Conservation (phyloP, 2,329 filamentous ascomycete species). For the Botrytis hyacinthi region DNA sequence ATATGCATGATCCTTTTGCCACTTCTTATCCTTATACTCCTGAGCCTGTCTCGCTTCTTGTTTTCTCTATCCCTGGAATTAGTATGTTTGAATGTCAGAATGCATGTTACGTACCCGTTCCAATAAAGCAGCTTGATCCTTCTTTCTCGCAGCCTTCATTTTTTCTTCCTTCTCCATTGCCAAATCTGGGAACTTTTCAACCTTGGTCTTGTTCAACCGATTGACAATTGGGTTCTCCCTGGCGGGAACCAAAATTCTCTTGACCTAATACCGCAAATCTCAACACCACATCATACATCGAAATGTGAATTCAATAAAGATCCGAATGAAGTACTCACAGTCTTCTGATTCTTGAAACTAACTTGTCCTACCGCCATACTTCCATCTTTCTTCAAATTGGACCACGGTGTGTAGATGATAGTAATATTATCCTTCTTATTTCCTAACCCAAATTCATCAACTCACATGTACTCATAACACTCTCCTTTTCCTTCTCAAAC, state of each 20-base stretch:
- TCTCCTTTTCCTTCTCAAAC: background rate
- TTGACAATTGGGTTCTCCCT: conserved; percentile 92
- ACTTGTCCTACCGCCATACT: conserved; percentile 96
- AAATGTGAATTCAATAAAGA: background rate
- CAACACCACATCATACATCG: background rate
- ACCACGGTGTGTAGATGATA: conserved; percentile 96
- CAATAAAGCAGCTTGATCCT: conserved; percentile 62
- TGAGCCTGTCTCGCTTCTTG: conserved; percentile 71
- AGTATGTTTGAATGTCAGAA: background rate
- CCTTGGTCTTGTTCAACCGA: conserved; percentile 94
- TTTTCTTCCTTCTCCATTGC: conserved; percentile 77
- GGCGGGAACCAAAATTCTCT: conserved; percentile 73
- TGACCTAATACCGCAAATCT: conserved; percentile 54
- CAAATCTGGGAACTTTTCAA: conserved; percentile 84
- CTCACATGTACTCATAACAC: conserved; percentile 19
- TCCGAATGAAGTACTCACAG: conserved; percentile 42
- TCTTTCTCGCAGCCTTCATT: conserved; percentile 67
- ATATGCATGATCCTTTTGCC: conserved; percentile 96
- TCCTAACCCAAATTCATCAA: conserved; percentile 48
- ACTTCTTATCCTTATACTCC: conserved; percentile 85
- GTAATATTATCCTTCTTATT: conserved; percentile 99
- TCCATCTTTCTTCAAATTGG: conserved; percentile 91
- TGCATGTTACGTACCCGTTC: conserved; percentile 52
- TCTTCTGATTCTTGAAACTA: conserved; percentile 84
- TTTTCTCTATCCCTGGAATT: conserved; percentile 56